A percentile compares a stretch with the other conserved stretches of the same genome.
Evolutionary conservation across 164 flowering plant species (phyloP).

Genomic region (Magnolia sinica): DNA sequence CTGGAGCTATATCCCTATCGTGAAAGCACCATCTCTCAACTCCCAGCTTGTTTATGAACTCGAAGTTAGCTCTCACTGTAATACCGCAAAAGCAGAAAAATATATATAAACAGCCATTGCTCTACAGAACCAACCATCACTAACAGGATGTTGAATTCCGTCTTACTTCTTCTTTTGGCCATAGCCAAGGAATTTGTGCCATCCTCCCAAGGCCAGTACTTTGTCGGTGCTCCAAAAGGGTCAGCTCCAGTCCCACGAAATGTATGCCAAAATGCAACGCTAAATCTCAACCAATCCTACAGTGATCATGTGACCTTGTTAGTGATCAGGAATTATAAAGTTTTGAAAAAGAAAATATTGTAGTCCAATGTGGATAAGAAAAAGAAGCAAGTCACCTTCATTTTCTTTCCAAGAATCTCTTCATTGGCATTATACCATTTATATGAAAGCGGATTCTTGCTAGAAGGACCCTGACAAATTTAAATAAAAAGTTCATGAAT

Average conservation of each 20-base stretch:
- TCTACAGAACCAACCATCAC: neutral
- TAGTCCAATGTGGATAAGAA: neutral
- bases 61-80: constrained; percentile 97
- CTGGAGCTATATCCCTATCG: constrained; percentile 97
- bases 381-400: constrained; percentile 60
- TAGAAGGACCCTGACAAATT: constrained; percentile 72
- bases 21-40: constrained; percentile 97
- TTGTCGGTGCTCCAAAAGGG: constrained; percentile 89
- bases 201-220: constrained; percentile 99
- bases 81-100: constrained; percentile 7
- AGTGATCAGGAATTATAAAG: neutral
- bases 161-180: constrained; percentile 96
- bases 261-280: constrained; percentile 99
- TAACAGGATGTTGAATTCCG: neutral
- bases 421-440: constrained; percentile 93
- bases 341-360: neutral
- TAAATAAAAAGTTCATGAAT: neutral
- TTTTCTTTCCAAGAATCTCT: constrained; percentile 90
- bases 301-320: neutral
- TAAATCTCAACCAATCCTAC: constrained; percentile 98
- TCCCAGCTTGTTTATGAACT: constrained; percentile 86
- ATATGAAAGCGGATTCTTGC: constrained; percentile 77
- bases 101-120: neutral
- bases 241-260: constrained; percentile 94
- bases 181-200: constrained; percentile 92